phyloP scores from a whole-genome alignment of 2,329 filamentous ascomycete genomes.

The Aspergillus oerlinghausenensis region DNA sequence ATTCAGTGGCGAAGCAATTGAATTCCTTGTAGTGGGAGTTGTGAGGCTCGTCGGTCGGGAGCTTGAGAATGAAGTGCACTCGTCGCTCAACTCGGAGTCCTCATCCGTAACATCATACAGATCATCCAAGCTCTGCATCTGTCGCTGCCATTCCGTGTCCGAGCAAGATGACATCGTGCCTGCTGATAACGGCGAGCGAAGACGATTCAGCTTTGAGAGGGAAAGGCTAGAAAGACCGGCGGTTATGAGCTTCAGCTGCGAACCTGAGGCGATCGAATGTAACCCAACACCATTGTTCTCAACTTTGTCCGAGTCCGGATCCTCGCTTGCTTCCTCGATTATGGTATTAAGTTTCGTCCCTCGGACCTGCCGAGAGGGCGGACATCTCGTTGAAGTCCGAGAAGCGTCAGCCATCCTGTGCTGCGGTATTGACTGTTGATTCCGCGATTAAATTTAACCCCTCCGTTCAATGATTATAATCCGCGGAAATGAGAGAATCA shows the following conservation, averaged over 20 bases:
- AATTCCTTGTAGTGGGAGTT: slow-evolving; percentile 37
- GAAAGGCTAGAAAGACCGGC: slow-evolving; percentile 21
- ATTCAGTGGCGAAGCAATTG: slow-evolving; percentile 34
- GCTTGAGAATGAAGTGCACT: slow-evolving; percentile 46
- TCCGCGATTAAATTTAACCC: neutral
- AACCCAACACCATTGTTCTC: slow-evolving; percentile 3
- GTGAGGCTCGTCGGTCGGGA: slow-evolving; percentile 48
- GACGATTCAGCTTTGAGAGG: slow-evolving; percentile 17
- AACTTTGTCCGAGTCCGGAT: slow-evolving; percentile 17
- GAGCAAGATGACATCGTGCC: slow-evolving; percentile 35
- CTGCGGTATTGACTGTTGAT: neutral
- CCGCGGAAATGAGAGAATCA: slow-evolving; percentile 1
- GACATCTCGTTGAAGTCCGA: slow-evolving; percentile 49
- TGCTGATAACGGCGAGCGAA: slow-evolving; percentile 31
- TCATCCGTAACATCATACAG: slow-evolving; percentile 83
- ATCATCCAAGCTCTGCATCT: slow-evolving; percentile 75
- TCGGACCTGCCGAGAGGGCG: slow-evolving; percentile 54
- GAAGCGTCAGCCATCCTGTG: slow-evolving; percentile 44
- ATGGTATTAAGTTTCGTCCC: slow-evolving; percentile 60
- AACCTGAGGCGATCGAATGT: slow-evolving; percentile 10
- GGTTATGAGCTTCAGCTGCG: slow-evolving; percentile 35
- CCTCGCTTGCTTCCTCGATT: slow-evolving; percentile 51
- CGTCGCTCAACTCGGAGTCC: slow-evolving; percentile 55
- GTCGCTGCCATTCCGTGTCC: slow-evolving; percentile 58
- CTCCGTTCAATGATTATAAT: neutral